Evolutionary conservation across 2,329 filamentous ascomycete genomes (phyloP), one percentile per base, ranked within the genome.

Genomic region (Arthroderma uncinatum): DNA sequence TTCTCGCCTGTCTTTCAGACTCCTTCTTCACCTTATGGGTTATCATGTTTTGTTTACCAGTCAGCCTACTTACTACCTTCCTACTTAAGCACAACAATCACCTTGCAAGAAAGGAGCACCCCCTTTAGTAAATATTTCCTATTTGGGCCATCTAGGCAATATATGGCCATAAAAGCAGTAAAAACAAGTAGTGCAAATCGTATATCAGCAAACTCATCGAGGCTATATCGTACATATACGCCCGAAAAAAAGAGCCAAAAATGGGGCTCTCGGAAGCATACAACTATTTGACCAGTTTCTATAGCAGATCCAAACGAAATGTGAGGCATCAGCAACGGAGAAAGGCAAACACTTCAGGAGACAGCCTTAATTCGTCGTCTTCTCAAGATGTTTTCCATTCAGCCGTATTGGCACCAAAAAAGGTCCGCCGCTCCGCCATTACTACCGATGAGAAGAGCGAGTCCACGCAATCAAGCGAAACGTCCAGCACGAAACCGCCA

Each of bases 231-330:
- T 28, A 6, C 33, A 14, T 16, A 30, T 30, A 30, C 28, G 7
- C 25, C 9, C 12, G 25, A 10, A 16, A 50, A 16, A 30, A 33
- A 19, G 14, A 19, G 12, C 14, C 30, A 2, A 59, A 55, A 36
- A 60, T 60, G 58, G 39, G 37, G 10, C 40, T 63, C 10, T 53
- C 58, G 21, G 54, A 60, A 14, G 59, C 59, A 16, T 54, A 59
- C n/a, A 54, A 59, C 12, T 59, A 58, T 36, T 39, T 62, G n/a
- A 61, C 61, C 8, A 58, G 58, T n/a, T 60, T 61, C 28, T 60
- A 58, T 50, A 57, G 21, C 36, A 59, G 39, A 30, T 34, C 54
- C 19, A 54, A 34, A 23, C 25, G 42, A 28, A 44, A 37, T n/a
- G 28, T 53, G 12, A 53, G 34, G 21, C 42, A 8, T 36, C 36